Conservation (phyloP, 106 monocot genomes). For the Amphibolis antarctica region DNA sequence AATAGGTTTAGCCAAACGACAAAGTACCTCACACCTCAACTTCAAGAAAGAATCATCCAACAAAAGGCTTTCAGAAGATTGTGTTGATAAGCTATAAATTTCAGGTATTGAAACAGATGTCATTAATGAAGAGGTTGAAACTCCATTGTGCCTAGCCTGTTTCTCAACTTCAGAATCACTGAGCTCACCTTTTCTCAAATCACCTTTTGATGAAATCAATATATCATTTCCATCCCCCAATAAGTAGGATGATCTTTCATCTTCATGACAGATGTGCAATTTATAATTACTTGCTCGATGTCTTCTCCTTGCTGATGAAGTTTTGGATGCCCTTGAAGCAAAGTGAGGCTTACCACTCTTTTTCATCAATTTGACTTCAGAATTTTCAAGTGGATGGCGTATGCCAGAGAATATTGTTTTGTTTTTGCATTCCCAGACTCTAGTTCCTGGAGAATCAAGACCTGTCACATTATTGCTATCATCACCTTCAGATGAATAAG, state of each 20-base stretch:
- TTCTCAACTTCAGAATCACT: constrained; percentile 39
- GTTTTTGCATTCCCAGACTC: constrained; percentile 92
- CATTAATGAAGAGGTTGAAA: constrained; percentile 42
- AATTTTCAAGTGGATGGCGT: constrained; percentile 83
- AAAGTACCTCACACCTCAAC: constrained; percentile 83
- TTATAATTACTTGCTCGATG: constrained; percentile 38
- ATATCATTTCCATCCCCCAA: constrained; percentile 41
- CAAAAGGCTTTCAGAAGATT: constrained; percentile 36
- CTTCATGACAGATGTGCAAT: constrained; percentile 45
- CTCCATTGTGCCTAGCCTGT: constrained; percentile 43
- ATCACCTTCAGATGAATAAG: constrained; percentile 65
- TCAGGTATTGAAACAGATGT: constrained; percentile 46
- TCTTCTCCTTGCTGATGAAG: constrained; percentile 49
- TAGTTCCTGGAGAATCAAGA: constrained; percentile 89
- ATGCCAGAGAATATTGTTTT: constrained; percentile 50
- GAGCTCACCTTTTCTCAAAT: constrained; percentile 24
- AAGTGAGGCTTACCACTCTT: constrained; percentile 32
- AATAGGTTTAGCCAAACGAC: background rate
- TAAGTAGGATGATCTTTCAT: constrained; percentile 56
- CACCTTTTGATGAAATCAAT: constrained; percentile 24
- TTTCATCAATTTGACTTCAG: constrained; percentile 37
- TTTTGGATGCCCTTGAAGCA: constrained; percentile 38
- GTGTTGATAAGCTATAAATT: constrained; percentile 24
- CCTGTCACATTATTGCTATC: constrained; percentile 61
- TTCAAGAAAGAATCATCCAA: constrained; percentile 79